phyloP scores from a whole-genome alignment of 2,329 filamentous ascomycete genomes.

The Colletotrichum godetiae region DNA sequence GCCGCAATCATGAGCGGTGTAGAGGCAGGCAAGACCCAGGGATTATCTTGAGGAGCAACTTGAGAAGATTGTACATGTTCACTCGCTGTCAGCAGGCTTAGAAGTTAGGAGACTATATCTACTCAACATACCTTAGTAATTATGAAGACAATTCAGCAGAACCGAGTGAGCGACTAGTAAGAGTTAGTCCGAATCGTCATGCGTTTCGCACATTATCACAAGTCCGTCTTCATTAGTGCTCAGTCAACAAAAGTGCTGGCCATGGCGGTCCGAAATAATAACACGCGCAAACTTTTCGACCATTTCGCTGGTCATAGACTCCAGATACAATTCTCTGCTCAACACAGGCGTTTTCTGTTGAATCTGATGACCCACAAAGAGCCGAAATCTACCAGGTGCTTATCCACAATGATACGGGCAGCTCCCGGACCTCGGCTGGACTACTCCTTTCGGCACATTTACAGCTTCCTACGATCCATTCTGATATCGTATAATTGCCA shows the following conservation, averaged over 20 bases:
- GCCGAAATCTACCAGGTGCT: not conserved
- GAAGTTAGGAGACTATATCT: not conserved
- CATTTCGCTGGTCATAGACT: not conserved
- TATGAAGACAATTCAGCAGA: not conserved
- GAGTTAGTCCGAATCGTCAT: too few relatives aligned
- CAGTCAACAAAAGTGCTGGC: too few relatives aligned
- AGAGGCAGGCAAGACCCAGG: not conserved
- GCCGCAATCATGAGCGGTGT: constrained; percentile 8
- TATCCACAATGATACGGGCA: not conserved
- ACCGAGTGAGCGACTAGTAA: too few relatives aligned
- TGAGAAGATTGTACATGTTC: too few relatives aligned
- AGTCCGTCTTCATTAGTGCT: too few relatives aligned
- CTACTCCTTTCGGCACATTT: not conserved
- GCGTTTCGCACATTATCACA: too few relatives aligned
- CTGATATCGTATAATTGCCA: not conserved
- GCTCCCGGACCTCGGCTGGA: constrained; percentile 4
- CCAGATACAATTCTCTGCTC: not conserved
- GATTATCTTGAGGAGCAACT: accelerated
- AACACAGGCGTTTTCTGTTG: not conserved
- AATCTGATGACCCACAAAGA: not conserved
- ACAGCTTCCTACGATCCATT: not conserved
- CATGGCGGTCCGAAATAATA: too few relatives aligned
- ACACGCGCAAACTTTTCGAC: too few relatives aligned
- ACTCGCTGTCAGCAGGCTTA: not conserved
- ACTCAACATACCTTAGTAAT: not conserved